Evolutionary conservation across 805 yeast genomes (phyloP).

Genomic region (Candida quercuum): DNA sequence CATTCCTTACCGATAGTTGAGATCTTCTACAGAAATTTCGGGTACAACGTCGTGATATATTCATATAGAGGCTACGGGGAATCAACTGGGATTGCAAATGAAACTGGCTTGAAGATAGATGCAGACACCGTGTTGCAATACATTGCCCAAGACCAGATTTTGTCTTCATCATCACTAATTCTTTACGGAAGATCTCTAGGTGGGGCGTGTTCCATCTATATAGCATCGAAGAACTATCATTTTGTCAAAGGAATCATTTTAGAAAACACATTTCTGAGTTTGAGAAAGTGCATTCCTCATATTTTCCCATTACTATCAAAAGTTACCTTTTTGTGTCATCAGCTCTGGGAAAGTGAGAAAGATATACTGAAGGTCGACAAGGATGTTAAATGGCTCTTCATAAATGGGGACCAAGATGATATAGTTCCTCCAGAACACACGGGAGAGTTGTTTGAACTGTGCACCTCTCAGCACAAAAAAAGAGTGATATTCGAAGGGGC

Average conservation of each 20-base stretch:
- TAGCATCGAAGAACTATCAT: conserved; percentile 54
- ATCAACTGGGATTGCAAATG: conserved; percentile 72
- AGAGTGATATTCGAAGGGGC: conserved; percentile 53
- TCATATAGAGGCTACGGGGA: conserved; percentile 91
- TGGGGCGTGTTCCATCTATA: conserved; percentile 88
- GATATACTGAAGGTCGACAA: conserved; percentile 46
- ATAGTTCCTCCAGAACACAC: conserved; percentile 88
- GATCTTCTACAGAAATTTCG: conserved; percentile 54
- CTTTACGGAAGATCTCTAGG: conserved; percentile 90
- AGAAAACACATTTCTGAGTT: conserved; percentile 81
- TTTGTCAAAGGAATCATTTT: conserved; percentile 60
- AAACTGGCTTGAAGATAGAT: conserved; percentile 74
- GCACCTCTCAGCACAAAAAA: conserved; percentile 46
- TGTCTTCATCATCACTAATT: conserved; percentile 47
- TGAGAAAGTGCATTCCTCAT: conserved; percentile 67
- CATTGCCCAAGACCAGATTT: conserved; percentile 47
- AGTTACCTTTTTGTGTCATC: conserved; percentile 60
- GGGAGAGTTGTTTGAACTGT: conserved; percentile 48
- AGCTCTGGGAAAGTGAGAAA: conserved; percentile 76
- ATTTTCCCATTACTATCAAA: conserved; percentile 63
- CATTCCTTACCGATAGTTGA: conserved; percentile 79
- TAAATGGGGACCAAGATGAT: conserved; percentile 78
- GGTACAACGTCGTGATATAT: conserved; percentile 75
- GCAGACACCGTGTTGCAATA: conserved; percentile 67
- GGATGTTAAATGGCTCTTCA: conserved; percentile 59